phyloP scores from a whole-genome alignment of 2,329 filamentous ascomycete species.

The Talaromyces sp. region DNA sequence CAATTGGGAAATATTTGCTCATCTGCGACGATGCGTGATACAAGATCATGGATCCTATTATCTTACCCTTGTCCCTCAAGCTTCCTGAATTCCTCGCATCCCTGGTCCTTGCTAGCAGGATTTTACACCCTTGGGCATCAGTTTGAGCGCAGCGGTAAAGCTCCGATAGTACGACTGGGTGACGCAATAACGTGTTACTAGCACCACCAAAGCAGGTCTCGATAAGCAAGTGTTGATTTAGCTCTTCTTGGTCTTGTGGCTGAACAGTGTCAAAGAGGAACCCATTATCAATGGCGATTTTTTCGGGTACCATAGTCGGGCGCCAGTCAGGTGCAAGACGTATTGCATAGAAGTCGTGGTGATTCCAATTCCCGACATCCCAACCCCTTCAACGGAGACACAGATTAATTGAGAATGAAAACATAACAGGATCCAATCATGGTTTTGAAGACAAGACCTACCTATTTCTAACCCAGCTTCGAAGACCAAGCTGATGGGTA shows the following conservation, averaged over 20 bases:
- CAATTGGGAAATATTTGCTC: slow-evolving; percentile 10
- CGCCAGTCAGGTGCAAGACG: background rate
- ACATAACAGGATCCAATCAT: background rate
- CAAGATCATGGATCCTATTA: slow-evolving; percentile 10
- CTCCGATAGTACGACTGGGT: slow-evolving; percentile 10
- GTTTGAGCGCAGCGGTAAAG: slow-evolving; percentile 8
- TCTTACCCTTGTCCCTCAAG: background rate
- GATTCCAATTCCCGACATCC: slow-evolving; percentile 14
- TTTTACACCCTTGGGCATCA: slow-evolving; percentile 12
- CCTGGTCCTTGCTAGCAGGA: slow-evolving; percentile 6
- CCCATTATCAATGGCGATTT: background rate
- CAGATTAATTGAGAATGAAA: too few species aligned
- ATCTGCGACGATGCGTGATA: slow-evolving; percentile 12
- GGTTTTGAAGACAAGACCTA: background rate
- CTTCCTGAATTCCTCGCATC: background rate
- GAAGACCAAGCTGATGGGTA: slow-evolving; percentile 10
- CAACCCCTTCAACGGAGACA: background rate
- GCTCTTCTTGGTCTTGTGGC: slow-evolving; percentile 8
- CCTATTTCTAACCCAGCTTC: slow-evolving; percentile 14
- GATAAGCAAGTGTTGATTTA: slow-evolving; percentile 8
- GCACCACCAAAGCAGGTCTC: slow-evolving; percentile 9
- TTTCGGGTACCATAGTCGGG: background rate
- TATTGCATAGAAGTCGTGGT: slow-evolving; percentile 10
- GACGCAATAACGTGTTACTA: slow-evolving; percentile 4
- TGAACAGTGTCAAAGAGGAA: slow-evolving; percentile 7